Conservation (phyloP, 2,329 filamentous ascomycete genomes). For the Akanthomyces uredinophilus region DNA sequence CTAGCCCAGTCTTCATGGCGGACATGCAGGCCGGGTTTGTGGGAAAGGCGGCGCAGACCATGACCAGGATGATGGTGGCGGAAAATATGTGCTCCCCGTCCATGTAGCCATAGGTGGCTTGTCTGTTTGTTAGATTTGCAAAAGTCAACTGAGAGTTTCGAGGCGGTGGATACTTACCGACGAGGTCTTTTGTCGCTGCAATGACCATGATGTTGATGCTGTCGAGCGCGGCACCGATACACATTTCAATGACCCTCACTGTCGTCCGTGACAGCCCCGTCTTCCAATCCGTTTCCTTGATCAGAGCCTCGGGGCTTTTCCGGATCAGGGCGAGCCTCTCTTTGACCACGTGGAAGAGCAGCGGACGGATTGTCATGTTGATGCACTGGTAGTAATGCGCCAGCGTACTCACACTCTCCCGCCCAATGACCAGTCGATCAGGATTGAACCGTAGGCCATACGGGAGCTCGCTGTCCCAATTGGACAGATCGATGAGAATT, state of each 20-base stretch:
- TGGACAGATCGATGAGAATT: slow-evolving; percentile 44
- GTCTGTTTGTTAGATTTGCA: background rate
- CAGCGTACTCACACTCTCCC: slow-evolving; percentile 47
- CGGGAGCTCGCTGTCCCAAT: slow-evolving; percentile 46
- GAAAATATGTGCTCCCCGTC: slow-evolving; percentile 53
- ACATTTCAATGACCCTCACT: slow-evolving; percentile 46
- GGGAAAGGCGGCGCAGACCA: slow-evolving; percentile 50
- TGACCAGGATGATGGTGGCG: slow-evolving; percentile 48
- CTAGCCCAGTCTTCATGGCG: slow-evolving; percentile 42
- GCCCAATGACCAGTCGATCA: slow-evolving; percentile 37
- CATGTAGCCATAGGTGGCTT: slow-evolving; percentile 53
- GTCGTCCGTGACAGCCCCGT: slow-evolving; percentile 43
- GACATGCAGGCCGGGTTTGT: slow-evolving; percentile 34
- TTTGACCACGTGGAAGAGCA: slow-evolving; percentile 50
- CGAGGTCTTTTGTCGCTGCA: slow-evolving; percentile 43
- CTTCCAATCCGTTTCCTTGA: slow-evolving; percentile 35
- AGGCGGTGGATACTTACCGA: slow-evolving; percentile 32
- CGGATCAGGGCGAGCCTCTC: slow-evolving; percentile 34
- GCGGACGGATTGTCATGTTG: slow-evolving; percentile 50
- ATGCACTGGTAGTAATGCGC: slow-evolving; percentile 54
- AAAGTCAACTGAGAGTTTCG: background rate
- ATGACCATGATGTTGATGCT: slow-evolving; percentile 44
- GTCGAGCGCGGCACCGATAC: slow-evolving; percentile 44
- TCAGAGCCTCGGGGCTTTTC: slow-evolving; percentile 16
- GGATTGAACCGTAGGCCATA: slow-evolving; percentile 44